Base-by-base conservation (phyloP, 495 filamentous ascomycete genomes). In the Terfezia claveryi region DNA sequence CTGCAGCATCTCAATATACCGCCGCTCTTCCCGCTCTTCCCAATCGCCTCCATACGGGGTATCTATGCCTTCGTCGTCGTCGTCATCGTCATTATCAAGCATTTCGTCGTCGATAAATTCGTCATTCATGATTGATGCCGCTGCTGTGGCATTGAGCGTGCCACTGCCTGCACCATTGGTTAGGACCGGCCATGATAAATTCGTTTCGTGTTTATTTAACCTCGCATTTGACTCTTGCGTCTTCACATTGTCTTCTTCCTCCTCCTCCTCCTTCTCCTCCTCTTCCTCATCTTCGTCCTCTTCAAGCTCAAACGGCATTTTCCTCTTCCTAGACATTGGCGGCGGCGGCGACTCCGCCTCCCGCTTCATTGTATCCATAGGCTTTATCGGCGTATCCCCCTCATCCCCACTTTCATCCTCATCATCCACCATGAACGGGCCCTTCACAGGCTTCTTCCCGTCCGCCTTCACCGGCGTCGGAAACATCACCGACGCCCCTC, bases 1-100 rank as follows among this genome's bases (percentile, higher is more conserved):
- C 64, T 72, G 79, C 44, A 70, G 63, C 58, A 76, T 70, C 64
- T 80, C 79, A 10, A 74, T 59, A 56, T 70, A 76, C 64, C 83
- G 80, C 57, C 69, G 69, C 20, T 76, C 74, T 50, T 74, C 70
- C 38, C 68, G 68, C 44, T 62, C 60, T 50, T 66, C 60, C 6
- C 55, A 58, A 37, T 56, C 60, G 14, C 61, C 64, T n/a, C 53
- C 64, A 64, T 66, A 57, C 61, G 62, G 32, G 56, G 56, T 41
- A 58, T 60, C 52, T 62, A 59, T n/a, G n/a, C 59, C 36, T 27
- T 55, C 57, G 17, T 64, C 64, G 38, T 64, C 62, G 7, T 59
- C 64, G 38, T 62, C n/a, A n/a, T n/a, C 61, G 1, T 20, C 58
- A 57, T 59, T 62, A 16, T 62, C 62, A 9, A 17, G 16, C 17